Evolutionary conservation across 345 rosid species (phyloP), one percentile per base, ranked within the genome.

Genomic region (Gossypium stocksii): DNA sequence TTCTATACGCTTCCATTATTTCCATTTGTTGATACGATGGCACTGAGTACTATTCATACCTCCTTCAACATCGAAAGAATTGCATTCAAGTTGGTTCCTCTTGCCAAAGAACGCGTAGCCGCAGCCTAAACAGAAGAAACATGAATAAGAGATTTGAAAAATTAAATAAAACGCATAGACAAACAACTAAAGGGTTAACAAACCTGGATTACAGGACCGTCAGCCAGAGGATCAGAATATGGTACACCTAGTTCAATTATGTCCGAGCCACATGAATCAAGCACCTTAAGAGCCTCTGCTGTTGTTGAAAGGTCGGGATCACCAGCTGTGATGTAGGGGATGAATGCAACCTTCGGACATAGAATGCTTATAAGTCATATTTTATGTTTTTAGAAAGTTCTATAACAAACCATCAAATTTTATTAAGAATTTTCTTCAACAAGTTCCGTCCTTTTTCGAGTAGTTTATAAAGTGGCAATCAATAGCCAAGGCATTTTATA

Each of bases 181-280:
- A 63, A 45, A 65, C 23, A 41, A 68, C 27, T 57, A 22, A 0
- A 51, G 1, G 69, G 73, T 46, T 3, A 14, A 22, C 80, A 78
- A 49, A 95, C 99, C 98, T 95, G 99, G 59, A 95, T 93, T 60
- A 93, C 91, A 13, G 91, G 98, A 79, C 94, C 97, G 83, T 95
- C 98, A 25, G 97, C 98, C 56, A 93, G 71, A 53, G 99, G 94
- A 84, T 93, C 98, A 71, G 98, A 95, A 80, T 91, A 95, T 0
- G 97, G 90, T 23, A 95, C 89, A 76, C 98, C 98, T 27, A 87
- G 83, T 76, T 93, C 94, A 81, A 91, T 95, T 17, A 93, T 90
- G 84, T 95, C 97, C 0, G 83, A 89, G 25, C 98, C 92, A 76
- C 97, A 90, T 0, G 89, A 79, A 51, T 91, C 91, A 60, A 91